These are phyloP conservation scores for Penicillium verhagenii DNA, from an alignment of 495 filamentous ascomycete species.

Conservation along the genomic window DNA sequence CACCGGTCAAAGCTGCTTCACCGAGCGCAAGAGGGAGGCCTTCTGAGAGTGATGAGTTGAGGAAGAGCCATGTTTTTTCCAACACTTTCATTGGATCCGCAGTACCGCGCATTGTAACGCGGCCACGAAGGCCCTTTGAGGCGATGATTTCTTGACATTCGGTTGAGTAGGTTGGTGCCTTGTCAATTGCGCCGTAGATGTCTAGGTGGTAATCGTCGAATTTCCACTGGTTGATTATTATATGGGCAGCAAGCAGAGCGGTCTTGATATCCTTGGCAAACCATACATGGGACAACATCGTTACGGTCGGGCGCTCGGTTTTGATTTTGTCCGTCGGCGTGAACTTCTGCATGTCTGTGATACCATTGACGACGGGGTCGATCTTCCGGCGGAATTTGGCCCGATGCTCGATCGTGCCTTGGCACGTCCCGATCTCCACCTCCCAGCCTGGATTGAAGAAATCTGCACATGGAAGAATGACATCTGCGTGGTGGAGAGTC, in stretches of 20 bases:
- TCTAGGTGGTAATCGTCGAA: conserved; percentile 62
- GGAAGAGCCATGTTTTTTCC: conserved; percentile 62
- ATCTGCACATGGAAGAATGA: conserved; percentile 62
- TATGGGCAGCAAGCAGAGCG: conserved; percentile 60
- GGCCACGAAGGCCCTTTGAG: conserved; percentile 53
- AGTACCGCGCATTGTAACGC: conserved; percentile 56
- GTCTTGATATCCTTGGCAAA: conserved; percentile 68
- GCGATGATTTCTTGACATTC: conserved; percentile 63
- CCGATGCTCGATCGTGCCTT: conserved; percentile 57
- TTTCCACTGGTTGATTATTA: conserved; percentile 66
- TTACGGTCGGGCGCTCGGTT: conserved; percentile 57
- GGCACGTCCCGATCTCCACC: conserved; percentile 60
- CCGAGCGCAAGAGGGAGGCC: conserved; percentile 65
- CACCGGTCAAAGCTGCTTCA: conserved; percentile 62
- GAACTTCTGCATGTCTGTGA: conserved; percentile 64
- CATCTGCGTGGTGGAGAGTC: conserved; percentile 63
- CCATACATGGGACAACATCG: conserved; percentile 65
- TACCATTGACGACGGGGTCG: conserved; percentile 68
- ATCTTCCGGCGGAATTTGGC: conserved; percentile 61
- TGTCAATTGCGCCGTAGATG: conserved; percentile 63
- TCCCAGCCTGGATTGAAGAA: conserved; percentile 72
- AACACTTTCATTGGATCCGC: conserved; percentile 57
- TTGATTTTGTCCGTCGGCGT: conserved; percentile 58
- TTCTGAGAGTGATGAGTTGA: conserved; percentile 67
- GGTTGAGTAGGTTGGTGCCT: conserved; percentile 57